Base-by-base conservation (phyloP, 768 basidiomycete genomes). In the Sporobolomyces phaffii region DNA sequence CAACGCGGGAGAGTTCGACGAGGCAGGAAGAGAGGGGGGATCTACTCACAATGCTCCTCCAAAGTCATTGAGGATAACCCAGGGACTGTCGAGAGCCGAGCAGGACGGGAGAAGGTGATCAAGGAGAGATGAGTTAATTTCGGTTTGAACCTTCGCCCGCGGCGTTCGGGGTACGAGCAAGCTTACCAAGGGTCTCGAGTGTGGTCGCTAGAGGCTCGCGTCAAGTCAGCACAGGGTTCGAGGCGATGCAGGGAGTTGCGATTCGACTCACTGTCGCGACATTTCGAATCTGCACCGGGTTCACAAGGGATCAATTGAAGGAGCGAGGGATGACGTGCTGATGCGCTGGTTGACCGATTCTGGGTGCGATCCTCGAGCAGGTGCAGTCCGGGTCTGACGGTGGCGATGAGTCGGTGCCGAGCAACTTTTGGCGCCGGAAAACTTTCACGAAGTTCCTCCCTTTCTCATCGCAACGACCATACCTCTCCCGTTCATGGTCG, bases 31-130 rank as follows among this genome's bases (percentile, higher is more conserved):
- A 36, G 41, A 5, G 29, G 6, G 58, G 24, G 26, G 8, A 43
- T 1, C 11, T 5, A 69, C 65, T 48, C 33, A 66, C 61, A 63
- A 64, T 34, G 93, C 92, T 68, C 91, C 93, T 66, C 94, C 93
- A 79, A 93, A 94, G 81, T 98, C 94, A 82, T 90, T 96, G 74
- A 97, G 86, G 77, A 97, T 89, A 58, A 97, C 93, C 91, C 92
- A 97, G 75, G 94, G 94, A 80, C 94, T 97, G 75, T 38, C 3
- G 13, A 18, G 20, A 3, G 31, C 3, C 15, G 34, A 14, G 18
- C 34, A 44, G 38, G 22, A 44, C 22, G 47, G 53, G 17, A 10
- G 43, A 22, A 57, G 26, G 41, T 40, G 54, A 57, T 57, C n/a
- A 57, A 29, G 26, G 18, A 26, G 44, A 50, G 3, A n/a, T n/a